A percentile compares a stretch with the other conserved stretches of the same genome.
Evolutionary conservation across 257 asterid genomes (phyloP).

Genomic region (Agastache rugosa): DNA sequence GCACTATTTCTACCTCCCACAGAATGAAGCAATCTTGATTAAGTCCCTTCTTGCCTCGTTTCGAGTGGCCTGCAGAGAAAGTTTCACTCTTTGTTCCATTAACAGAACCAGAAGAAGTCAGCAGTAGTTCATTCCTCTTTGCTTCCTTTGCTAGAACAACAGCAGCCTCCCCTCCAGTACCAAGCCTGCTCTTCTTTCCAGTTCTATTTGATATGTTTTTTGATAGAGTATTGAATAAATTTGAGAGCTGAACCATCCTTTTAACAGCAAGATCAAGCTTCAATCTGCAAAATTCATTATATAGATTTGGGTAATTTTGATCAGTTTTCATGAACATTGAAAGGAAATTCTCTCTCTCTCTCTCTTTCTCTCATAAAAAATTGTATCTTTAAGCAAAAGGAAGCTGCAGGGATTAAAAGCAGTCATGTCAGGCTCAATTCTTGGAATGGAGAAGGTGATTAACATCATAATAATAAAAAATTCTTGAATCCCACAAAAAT

Average conservation of each 20-base stretch:
- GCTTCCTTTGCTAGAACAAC: constrained; percentile 62
- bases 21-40: constrained; percentile 72
- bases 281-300: constrained; percentile 31
- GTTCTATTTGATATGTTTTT: constrained; percentile 51
- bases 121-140: constrained; percentile 56
- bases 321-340: background rate
- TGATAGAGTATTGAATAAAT: constrained; percentile 58
- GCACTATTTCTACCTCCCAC: constrained; percentile 61
- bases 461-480: background rate
- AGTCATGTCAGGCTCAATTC: background rate
- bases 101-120: constrained; percentile 60
- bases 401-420: background rate
- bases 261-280: constrained; percentile 11
- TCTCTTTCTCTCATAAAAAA: background rate
- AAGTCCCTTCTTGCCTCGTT: constrained; percentile 68
- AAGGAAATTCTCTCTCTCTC: background rate
- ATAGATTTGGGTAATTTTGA: background rate
- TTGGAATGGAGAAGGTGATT: background rate
- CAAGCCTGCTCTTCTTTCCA: constrained; percentile 52
- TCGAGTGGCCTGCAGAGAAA: constrained; percentile 54
- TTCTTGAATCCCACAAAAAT: constrained; percentile 20
- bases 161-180: constrained; percentile 52
- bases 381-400: constrained; percentile 14
- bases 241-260: constrained; percentile 70
- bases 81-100: constrained; percentile 40